These are phyloP conservation scores for Ascosphaera acerosa DNA, from an alignment of 2,329 filamentous ascomycete species.

Conservation along the genomic window DNA sequence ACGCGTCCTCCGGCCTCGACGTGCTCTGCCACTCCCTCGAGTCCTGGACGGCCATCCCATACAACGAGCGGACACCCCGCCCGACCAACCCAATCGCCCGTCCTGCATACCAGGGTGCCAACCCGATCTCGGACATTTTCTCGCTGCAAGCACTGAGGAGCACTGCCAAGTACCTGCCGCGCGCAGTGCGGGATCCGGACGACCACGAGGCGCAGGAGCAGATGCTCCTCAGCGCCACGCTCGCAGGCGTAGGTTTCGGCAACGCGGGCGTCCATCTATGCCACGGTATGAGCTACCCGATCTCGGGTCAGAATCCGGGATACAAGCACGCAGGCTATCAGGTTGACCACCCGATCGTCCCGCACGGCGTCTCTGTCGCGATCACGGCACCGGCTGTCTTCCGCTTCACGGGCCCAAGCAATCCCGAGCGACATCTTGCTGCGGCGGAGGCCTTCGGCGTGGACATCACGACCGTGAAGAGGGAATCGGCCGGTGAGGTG, in stretches of 20 bases:
- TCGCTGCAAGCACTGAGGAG: slow-evolving; percentile 59
- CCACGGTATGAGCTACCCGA: slow-evolving; percentile 90
- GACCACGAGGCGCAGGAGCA: slow-evolving; percentile 81
- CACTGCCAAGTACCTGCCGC: slow-evolving; percentile 79
- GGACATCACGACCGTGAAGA: slow-evolving; percentile 67
- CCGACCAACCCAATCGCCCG: slow-evolving; percentile 74
- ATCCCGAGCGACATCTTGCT: slow-evolving; percentile 71
- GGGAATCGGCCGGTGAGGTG: slow-evolving; percentile 70
- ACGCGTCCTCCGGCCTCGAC: slow-evolving; percentile 75
- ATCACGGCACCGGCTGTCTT: slow-evolving; percentile 88
- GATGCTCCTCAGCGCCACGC: slow-evolving; percentile 83
- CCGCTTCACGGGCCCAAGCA: slow-evolving; percentile 71
- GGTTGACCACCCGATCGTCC: slow-evolving; percentile 54
- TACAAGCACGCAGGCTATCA: slow-evolving; percentile 79
- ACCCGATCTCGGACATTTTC: slow-evolving; percentile 95
- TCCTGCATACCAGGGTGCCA: slow-evolving; percentile 89
- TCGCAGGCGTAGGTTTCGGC: slow-evolving; percentile 89
- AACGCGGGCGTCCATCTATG: slow-evolving; percentile 88
- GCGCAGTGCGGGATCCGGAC: slow-evolving; percentile 65
- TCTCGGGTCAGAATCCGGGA: slow-evolving; percentile 78
- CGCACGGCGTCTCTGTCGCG: slow-evolving; percentile 84
- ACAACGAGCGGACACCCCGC: slow-evolving; percentile 57
- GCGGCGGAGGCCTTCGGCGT: slow-evolving; percentile 82
- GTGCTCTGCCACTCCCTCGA: slow-evolving; percentile 90
- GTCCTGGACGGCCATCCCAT: slow-evolving; percentile 94